A percentile compares a stretch with the other conserved stretches of the same genome.
Conservation (phyloP, 768 basidiomycete genomes). For the Boletus huronensis region DNA sequence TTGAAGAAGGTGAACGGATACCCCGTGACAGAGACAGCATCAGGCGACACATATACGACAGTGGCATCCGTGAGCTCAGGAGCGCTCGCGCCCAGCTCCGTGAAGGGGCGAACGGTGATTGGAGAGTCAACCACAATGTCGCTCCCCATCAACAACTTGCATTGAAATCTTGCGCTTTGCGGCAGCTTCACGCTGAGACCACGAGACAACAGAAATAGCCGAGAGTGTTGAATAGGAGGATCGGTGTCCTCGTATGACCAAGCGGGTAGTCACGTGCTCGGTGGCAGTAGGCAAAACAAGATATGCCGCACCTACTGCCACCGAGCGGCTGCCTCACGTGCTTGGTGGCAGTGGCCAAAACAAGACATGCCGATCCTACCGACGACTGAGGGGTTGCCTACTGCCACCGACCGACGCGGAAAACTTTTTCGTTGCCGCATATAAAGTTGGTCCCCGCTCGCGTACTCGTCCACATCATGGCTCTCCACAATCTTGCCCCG, state of each 20-base stretch:
- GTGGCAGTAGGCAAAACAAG: no score
- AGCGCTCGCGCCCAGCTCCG: constrained; percentile 67
- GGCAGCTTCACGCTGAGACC: constrained; percentile 92
- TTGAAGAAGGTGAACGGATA: constrained; percentile 83
- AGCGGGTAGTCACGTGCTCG: no score
- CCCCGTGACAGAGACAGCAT: constrained; percentile 61
- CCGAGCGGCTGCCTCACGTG: no score
- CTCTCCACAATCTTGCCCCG: background rate
- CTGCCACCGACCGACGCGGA: no score
- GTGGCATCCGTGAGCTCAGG: constrained; percentile 56
- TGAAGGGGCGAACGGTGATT: constrained; percentile 95
- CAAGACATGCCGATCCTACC: no score
- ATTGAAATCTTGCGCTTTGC: constrained; percentile 98
- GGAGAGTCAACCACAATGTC: constrained; percentile 95
- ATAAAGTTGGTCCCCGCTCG: background rate
- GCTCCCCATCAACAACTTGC: constrained; percentile 72
- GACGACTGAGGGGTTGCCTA: no score
- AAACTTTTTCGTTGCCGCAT: no score
- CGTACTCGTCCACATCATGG: background rate
- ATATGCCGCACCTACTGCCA: no score
- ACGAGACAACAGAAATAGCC: constrained; percentile 85
- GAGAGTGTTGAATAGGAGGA: no score
- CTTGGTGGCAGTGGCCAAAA: no score
- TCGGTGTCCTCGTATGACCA: no score
- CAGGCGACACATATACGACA: constrained; percentile 68